A percentile compares a stretch with the other conserved stretches of the same genome.
Conservation (phyloP, 306 rosid species). For the Malus orientalis region DNA sequence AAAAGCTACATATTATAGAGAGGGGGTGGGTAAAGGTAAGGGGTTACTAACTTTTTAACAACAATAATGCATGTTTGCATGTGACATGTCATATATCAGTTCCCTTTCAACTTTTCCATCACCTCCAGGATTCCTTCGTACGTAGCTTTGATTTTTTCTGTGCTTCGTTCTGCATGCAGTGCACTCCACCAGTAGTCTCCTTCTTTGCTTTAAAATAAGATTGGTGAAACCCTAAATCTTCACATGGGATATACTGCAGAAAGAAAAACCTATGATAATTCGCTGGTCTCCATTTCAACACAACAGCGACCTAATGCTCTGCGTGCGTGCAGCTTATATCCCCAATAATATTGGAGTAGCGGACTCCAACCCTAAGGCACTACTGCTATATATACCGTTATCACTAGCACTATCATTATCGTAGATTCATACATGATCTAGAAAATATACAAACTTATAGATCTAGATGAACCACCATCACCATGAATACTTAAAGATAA, state of each 20-base stretch:
- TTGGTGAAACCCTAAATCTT: conserved; percentile 17
- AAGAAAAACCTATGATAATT: neutral
- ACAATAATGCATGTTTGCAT: conserved; percentile 34
- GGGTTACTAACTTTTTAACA: conserved; percentile 25
- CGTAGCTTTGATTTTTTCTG: no score
- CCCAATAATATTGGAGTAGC: neutral
- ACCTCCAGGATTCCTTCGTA: no score
- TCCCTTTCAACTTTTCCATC: no score
- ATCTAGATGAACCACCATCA: neutral
- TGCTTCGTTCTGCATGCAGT: no score
- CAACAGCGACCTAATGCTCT: neutral
- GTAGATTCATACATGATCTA: neutral
- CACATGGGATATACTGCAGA: conserved; percentile 23
- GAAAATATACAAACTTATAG: neutral
- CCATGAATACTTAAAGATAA: neutral
- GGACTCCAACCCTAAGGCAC: no score
- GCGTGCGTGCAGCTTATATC: neutral
- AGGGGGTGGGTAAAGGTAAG: neutral
- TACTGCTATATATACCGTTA: no score
- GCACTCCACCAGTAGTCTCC: conserved; percentile 13
- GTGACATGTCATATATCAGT: neutral
- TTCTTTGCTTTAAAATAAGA: conserved; percentile 12
- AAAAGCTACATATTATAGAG: conserved; percentile 21
- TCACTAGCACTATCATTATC: no score
- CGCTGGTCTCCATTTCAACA: neutral